phyloP scores from a whole-genome alignment of 306 rosid genomes.

The Luffa aegyptiaca region DNA sequence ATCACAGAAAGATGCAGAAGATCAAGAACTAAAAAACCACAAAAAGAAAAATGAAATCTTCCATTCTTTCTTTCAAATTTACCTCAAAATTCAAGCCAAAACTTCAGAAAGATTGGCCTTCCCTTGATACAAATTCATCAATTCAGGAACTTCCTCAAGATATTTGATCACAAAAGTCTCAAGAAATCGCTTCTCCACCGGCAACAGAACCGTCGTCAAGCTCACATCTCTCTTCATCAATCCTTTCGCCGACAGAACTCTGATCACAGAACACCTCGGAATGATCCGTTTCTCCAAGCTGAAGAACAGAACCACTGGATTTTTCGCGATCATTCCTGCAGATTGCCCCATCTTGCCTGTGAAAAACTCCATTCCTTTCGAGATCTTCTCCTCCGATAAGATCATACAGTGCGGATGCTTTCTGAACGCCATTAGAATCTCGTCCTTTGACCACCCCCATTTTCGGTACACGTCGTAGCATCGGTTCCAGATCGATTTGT shows the following conservation, averaged over 20 bases:
- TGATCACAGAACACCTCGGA: slow-evolving; percentile 18
- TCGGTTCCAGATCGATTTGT: not conserved
- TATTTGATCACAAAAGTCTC: slow-evolving; percentile 17
- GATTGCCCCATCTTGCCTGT: slow-evolving; percentile 17
- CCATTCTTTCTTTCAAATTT: not conserved
- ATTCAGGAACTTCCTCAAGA: slow-evolving; percentile 6
- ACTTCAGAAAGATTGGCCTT: not conserved
- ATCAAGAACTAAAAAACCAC: not conserved
- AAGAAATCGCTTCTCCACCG: slow-evolving; percentile 9
- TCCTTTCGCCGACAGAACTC: slow-evolving; percentile 15
- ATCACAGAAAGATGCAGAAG: not conserved
- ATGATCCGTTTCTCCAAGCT: slow-evolving; percentile 23
- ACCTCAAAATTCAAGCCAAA: not conserved
- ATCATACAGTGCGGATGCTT: slow-evolving; percentile 15
- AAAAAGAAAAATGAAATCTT: no score
- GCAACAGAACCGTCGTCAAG: not conserved
- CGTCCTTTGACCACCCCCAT: slow-evolving; percentile 25
- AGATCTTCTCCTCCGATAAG: slow-evolving; percentile 14
- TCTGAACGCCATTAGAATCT: slow-evolving; percentile 7
- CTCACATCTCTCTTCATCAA: not conserved
- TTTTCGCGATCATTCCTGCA: not conserved
- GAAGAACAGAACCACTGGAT: not conserved
- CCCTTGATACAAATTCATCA: slow-evolving; percentile 12
- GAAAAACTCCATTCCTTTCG: slow-evolving; percentile 12
- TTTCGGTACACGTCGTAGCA: slow-evolving; percentile 10